Evolutionary conservation across 192 early-diverging fungal species (phyloP).

Genomic region (Mortierella claussenii): DNA sequence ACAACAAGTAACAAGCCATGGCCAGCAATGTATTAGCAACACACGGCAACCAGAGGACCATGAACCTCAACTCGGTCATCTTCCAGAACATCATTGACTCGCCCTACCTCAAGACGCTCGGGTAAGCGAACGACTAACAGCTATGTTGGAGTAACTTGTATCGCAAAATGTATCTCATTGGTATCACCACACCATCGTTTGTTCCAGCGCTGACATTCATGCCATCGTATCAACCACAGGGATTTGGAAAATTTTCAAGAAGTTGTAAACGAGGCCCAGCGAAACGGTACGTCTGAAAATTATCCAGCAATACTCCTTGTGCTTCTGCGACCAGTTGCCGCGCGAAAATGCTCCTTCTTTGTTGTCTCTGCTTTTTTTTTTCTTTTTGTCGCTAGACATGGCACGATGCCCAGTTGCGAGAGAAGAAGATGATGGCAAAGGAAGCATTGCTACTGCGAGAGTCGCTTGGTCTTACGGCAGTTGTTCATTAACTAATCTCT

Average conservation of each 20-base stretch:
- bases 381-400: too few species aligned
- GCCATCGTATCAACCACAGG: too few species aligned
- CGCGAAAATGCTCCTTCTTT: neutral
- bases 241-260: conserved; percentile 33
- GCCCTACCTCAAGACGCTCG: conserved; percentile 79
- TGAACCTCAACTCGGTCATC: conserved; percentile 83
- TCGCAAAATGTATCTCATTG: too few species aligned
- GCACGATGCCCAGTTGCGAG: too few species aligned
- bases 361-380: neutral
- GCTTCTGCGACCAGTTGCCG: neutral
- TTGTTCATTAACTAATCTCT: neutral
- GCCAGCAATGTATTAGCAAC: conserved; percentile 68
- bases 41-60: conserved; percentile 78
- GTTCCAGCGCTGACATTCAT: too few species aligned
- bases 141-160: too few species aligned
- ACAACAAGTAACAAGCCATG: conserved; percentile 14
- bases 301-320: too few species aligned
- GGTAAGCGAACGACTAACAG: too few species aligned
- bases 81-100: conserved; percentile 79
- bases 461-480: too few species aligned
- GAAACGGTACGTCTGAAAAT: conserved; percentile 47
- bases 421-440: too few species aligned
- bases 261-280: conserved; percentile 35
- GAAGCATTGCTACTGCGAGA: too few species aligned
- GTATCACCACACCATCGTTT: too few species aligned